Conservation (phyloP, 192 early-diverging fungal genomes). For the Umbelopsis sp. region DNA sequence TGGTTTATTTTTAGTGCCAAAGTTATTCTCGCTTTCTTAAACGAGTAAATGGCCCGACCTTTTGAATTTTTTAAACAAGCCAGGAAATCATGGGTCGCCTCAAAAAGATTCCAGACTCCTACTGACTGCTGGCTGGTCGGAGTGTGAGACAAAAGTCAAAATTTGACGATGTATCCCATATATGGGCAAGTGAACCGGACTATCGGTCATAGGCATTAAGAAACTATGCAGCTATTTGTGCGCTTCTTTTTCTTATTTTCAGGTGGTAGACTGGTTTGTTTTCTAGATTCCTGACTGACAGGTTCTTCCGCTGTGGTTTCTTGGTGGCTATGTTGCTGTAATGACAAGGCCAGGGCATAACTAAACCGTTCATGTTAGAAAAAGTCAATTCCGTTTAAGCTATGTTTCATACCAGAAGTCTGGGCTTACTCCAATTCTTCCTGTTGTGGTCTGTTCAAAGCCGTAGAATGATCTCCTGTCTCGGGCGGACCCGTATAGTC, state of each 20-base stretch:
- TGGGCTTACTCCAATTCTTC: neutral
- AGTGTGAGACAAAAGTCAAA: constrained; percentile 20
- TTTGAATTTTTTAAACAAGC: neutral
- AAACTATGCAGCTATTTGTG: neutral
- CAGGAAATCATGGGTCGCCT: neutral
- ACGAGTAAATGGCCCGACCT: neutral
- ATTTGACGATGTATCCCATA: neutral
- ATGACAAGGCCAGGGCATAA: neutral
- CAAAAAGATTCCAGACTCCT: constrained; percentile 15
- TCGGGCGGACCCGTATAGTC: neutral
- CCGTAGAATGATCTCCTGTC: neutral
- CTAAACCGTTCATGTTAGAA: neutral
- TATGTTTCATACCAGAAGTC: neutral
- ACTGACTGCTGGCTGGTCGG: neutral
- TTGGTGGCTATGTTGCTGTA: neutral
- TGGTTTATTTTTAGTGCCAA: too few species aligned
- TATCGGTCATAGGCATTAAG: neutral
- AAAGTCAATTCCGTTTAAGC: neutral
- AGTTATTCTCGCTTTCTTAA: too few species aligned
- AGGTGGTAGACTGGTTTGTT: too few species aligned
- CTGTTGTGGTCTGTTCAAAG: neutral
- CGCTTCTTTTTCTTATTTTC: neutral
- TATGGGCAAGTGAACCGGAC: neutral
- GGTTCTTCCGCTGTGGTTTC: neutral
- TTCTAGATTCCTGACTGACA: neutral